Conservation (phyloP, 2,329 filamentous ascomycete genomes). For the Trichoderma atrobrunneum region DNA sequence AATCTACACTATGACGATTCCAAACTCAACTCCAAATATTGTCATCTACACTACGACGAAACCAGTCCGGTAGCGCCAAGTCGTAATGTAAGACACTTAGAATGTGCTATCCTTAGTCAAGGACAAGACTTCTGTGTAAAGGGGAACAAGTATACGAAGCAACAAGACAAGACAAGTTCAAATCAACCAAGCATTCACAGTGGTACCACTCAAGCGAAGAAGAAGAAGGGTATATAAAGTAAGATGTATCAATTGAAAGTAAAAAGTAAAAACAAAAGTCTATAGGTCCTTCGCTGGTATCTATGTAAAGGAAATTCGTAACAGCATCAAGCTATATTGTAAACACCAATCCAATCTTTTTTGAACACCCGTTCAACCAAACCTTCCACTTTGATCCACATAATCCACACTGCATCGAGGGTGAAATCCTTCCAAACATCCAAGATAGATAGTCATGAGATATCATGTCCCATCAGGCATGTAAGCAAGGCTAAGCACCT, state of each 20-base stretch:
- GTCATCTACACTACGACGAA: not conserved
- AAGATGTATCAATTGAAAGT: not conserved
- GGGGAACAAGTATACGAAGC: not conserved
- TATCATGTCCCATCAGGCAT: not conserved
- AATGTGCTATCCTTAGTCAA: not conserved
- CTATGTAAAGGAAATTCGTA: constrained; percentile 15
- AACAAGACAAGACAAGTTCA: not conserved
- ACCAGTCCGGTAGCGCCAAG: not conserved
- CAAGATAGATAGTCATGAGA: not conserved
- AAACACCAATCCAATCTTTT: not conserved
- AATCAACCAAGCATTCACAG: not conserved
- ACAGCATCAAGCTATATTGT: constrained; percentile 6
- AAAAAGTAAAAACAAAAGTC: not conserved
- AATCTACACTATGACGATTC: too few relatives aligned
- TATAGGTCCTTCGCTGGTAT: constrained; percentile 9
- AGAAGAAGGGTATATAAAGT: not conserved
- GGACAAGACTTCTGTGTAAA: not conserved
- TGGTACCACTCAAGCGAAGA: not conserved
- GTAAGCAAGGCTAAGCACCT: not conserved
- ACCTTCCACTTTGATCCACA: not conserved
- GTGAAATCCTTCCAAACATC: not conserved
- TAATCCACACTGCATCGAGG: not conserved
- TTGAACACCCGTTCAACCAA: not conserved
- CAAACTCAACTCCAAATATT: not conserved
- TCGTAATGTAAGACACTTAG: not conserved